Percentiles rank a stretch among this genome's conserved stretches.
phyloP scores from a whole-genome alignment of 176 grass and related monocot species.

The Paspalum notatum region DNA sequence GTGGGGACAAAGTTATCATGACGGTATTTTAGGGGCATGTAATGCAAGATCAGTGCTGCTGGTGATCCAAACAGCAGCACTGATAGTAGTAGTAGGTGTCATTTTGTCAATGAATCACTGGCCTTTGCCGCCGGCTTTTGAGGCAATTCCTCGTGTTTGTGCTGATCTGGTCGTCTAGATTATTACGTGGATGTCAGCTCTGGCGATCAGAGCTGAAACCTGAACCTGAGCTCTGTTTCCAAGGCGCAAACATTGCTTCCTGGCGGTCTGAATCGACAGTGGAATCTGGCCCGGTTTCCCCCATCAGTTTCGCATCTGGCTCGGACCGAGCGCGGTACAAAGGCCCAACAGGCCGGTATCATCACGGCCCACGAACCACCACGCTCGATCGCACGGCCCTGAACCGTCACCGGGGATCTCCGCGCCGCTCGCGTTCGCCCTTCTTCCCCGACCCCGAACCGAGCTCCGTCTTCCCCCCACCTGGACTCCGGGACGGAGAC shows the following conservation, averaged over 20 bases:
- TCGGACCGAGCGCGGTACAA: background rate
- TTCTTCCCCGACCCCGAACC: slow-evolving; percentile 1
- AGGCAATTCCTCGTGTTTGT: no score
- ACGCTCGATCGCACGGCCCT: background rate
- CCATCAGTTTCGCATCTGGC: background rate
- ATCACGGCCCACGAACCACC: background rate
- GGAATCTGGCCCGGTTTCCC: background rate
- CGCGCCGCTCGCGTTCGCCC: background rate
- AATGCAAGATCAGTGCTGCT: background rate
- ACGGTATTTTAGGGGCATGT: slow-evolving; percentile 18
- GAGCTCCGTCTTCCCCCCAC: background rate
- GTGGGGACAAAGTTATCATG: background rate
- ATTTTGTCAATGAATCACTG: no score
- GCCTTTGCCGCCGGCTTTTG: no score
- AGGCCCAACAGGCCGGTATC: background rate
- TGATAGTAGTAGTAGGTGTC: background rate
- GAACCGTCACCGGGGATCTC: background rate
- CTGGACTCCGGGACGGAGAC: no score
- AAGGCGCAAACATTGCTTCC: background rate
- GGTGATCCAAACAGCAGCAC: background rate
- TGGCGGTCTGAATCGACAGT: background rate
- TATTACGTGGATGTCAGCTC: no score
- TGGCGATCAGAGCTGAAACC: background rate
- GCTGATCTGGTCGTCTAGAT: no score
- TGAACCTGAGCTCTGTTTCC: background rate